Evolutionary conservation across 2,329 filamentous ascomycete genomes (phyloP).

Genomic region (Calonectria hongkongensis): DNA sequence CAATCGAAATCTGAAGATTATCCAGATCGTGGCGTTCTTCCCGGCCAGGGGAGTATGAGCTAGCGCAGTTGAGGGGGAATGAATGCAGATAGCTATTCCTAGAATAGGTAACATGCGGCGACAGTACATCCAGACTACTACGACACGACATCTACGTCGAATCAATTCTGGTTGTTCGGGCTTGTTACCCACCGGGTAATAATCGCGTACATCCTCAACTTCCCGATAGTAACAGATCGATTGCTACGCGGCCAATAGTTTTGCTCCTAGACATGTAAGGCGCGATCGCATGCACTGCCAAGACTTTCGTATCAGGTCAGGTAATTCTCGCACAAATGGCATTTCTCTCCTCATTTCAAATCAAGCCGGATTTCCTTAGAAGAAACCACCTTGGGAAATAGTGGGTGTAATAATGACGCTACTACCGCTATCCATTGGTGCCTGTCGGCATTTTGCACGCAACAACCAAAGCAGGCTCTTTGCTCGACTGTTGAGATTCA

Average conservation of each 20-base stretch:
- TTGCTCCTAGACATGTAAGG: neutral
- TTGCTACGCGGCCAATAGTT: neutral
- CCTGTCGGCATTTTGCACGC: too few relatives aligned
- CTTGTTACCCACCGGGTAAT: neutral
- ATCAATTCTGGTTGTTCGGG: neutral
- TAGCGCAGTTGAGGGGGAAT: neutral
- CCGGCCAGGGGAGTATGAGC: neutral
- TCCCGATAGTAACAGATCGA: neutral
- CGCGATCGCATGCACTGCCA: too few relatives aligned
- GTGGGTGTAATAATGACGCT: too few relatives aligned
- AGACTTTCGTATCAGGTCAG: too few relatives aligned
- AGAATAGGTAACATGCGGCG: neutral
- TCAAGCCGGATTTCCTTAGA: too few relatives aligned
- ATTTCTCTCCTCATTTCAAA: too few relatives aligned
- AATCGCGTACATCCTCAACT: neutral
- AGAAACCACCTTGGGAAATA: too few relatives aligned
- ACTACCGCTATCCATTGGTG: too few relatives aligned
- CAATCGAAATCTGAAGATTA: neutral
- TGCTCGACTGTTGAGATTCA: too few relatives aligned
- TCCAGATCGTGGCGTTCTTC: neutral
- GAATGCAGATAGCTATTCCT: neutral
- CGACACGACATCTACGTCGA: neutral
- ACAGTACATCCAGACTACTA: neutral
- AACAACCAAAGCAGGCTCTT: too few relatives aligned
- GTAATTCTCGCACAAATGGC: too few relatives aligned